Evolutionary conservation across 257 asterid genomes (phyloP).

Genomic region (Nicotiana tomentosiformis): DNA sequence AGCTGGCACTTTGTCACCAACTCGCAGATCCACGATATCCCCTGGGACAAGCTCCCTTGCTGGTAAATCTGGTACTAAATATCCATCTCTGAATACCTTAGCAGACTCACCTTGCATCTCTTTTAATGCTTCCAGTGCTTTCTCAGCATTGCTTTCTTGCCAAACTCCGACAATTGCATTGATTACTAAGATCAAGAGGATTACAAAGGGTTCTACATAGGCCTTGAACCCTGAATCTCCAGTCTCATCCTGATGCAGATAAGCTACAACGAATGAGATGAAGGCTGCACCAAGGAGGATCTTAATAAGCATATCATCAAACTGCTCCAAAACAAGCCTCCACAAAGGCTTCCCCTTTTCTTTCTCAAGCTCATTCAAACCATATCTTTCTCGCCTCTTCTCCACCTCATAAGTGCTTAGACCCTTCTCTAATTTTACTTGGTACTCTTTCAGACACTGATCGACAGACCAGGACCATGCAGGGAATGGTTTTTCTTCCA

Average conservation of each 20-base stretch:
- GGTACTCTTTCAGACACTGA: conserved; percentile 60
- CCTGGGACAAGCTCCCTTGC: conserved; percentile 73
- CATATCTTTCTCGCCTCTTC: conserved; percentile 47
- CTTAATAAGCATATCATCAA: conserved; percentile 74
- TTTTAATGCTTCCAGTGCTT: conserved; percentile 64
- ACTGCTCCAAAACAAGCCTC: conserved; percentile 68
- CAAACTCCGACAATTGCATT: conserved; percentile 70
- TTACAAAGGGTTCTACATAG: conserved; percentile 66
- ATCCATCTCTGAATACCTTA: conserved; percentile 54
- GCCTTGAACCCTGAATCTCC: conserved; percentile 46
- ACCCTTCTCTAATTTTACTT: conserved; percentile 65
- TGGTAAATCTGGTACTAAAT: conserved; percentile 45
- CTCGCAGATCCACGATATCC: conserved; percentile 64
- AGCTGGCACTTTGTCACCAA: conserved; percentile 67
- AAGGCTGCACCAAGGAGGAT: conserved; percentile 67
- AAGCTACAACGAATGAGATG: conserved; percentile 65
- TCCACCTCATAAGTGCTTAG: conserved; percentile 55
- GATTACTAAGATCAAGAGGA: conserved; percentile 46
- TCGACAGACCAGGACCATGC: conserved; percentile 78
- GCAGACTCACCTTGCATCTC: conserved; percentile 58
- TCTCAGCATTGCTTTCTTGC: conserved; percentile 73
- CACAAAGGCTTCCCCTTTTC: conserved; percentile 71
- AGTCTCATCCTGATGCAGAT: conserved; percentile 38
- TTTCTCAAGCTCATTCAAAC: conserved; percentile 68
- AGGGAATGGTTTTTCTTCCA: conserved; percentile 40